Evolutionary conservation across 352 stramenopile species (phyloP).

Genomic region (Phytopythium aichiense): DNA sequence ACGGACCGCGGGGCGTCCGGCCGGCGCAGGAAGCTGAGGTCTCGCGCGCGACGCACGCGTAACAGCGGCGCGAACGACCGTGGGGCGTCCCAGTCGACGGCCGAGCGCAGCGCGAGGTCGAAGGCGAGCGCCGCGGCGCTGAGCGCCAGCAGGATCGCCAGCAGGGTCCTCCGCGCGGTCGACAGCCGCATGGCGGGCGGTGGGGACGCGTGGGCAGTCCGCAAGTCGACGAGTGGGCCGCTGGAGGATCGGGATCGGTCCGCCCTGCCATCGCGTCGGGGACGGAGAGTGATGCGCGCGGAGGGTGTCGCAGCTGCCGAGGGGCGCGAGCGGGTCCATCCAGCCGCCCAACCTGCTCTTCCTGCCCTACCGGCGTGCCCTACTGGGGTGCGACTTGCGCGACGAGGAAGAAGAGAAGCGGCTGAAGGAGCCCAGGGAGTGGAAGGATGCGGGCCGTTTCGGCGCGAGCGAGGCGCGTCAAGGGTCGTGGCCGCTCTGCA

Average conservation of each 20-base stretch:
- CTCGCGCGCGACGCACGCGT: slow-evolving; percentile 8
- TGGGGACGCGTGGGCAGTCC: neutral
- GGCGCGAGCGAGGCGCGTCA: too few species aligned
- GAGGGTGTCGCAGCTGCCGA: neutral
- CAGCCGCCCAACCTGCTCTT: too few species aligned
- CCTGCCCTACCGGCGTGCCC: too few species aligned
- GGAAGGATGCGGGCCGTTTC: neutral
- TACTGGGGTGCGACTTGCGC: too few species aligned
- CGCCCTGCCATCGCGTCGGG: neutral
- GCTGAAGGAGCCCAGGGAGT: neutral
- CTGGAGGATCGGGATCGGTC: neutral
- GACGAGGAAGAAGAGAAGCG: neutral
- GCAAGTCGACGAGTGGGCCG: neutral
- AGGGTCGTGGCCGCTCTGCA: too few species aligned
- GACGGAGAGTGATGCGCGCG: neutral
- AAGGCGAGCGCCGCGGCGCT: neutral
- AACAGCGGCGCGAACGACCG: slow-evolving; percentile 11
- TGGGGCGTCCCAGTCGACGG: slow-evolving; percentile 13
- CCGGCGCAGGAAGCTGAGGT: slow-evolving; percentile 15
- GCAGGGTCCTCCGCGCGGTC: neutral
- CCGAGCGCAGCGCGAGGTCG: slow-evolving; percentile 13
- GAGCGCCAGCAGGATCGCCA: neutral
- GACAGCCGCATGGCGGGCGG: neutral
- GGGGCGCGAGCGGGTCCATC: neutral
- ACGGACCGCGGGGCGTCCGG: slow-evolving; percentile 1